Percentiles rank a stretch among this genome's conserved stretches.
Conservation (phyloP, 495 filamentous ascomycete genomes). For the Parmelia sp. region DNA sequence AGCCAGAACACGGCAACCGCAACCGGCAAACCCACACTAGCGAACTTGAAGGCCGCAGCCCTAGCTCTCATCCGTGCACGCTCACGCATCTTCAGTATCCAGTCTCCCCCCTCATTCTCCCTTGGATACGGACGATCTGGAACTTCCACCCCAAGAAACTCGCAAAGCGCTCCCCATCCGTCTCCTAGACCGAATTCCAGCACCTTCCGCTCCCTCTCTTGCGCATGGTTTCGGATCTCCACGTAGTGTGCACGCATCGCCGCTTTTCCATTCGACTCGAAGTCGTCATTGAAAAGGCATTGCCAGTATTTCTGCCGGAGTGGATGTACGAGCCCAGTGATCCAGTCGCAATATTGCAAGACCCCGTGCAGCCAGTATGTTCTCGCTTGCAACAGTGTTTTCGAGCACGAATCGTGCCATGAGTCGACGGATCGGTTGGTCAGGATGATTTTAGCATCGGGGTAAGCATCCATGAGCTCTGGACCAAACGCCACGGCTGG, state of each 20-base stretch:
- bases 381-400: constrained; percentile 16
- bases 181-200: constrained; percentile 27
- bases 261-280: constrained; percentile 10
- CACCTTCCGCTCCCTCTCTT: constrained; percentile 4
- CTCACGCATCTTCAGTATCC: constrained; percentile 10
- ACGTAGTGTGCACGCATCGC: constrained; percentile 15
- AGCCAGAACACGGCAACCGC: not conserved
- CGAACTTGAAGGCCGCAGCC: constrained; percentile 3
- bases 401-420: constrained; percentile 19
- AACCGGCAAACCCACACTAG: not conserved
- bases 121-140: constrained; percentile 28
- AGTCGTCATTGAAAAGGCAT: constrained; percentile 22
- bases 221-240: constrained; percentile 1
- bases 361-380: constrained; percentile 18
- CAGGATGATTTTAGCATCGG: constrained; percentile 24
- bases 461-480: constrained; percentile 55
- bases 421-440: constrained; percentile 22
- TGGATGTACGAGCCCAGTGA: constrained; percentile 15
- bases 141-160: constrained; percentile 29
- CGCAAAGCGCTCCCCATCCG: constrained; percentile 32
- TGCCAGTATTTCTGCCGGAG: constrained; percentile 17
- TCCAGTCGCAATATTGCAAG: constrained; percentile 21
- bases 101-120: constrained; percentile 23
- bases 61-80: constrained; percentile 5
- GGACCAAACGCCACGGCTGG: constrained; percentile 59